Base-by-base conservation (phyloP, 106 monocot genomes). In the Acorus gramineus region DNA sequence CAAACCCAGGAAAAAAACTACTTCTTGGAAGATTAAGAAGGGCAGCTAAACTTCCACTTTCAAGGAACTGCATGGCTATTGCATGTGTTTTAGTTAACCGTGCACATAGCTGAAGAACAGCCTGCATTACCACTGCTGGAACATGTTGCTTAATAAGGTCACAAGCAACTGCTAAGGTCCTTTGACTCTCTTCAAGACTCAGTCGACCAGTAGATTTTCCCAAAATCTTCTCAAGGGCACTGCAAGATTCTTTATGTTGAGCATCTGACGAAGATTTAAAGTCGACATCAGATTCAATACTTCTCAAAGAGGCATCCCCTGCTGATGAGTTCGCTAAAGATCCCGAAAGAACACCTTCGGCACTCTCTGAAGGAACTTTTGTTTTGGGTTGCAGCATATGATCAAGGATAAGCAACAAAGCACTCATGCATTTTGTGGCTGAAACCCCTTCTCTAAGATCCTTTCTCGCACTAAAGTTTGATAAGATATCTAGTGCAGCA, bases 1-100 rank as follows among this genome's bases (percentile, higher is more conserved):
- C 89, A 82, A 82, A 89, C 4, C 89, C 85, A 65, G 89, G 79
- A 51, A 85, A 89, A 47, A 77, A 77, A 59, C 79, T 79, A 74
- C 50, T 66, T 49, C 43, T 76, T 46, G 89, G 82, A 54, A 89
- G 69, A 66, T 60, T 82, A 58, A 89, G 80, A 60, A 89, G 81
- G 57, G 79, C 59, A 67, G 77, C 54, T 54, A 85, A 67, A 55
- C 82, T 64, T 42, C 81, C 84, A 77, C 51, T 63, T 69, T 85
- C 85, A 79, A 82, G 79, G 50, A 89, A 89, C 45, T 76, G 76
- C 44, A 71, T 65, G 46, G 89, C 78, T 48, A 89, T 69, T 63
- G 67, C 57, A 70, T 89, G 79, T 54, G 68, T 80, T 71, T 89
- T 89, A 1, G 89, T 89, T 59, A 89, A 61, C 10, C 82, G 81